Evolutionary conservation across 306 rosid genomes (phyloP), one percentile per base, ranked within the genome.

Genomic region (Vachellia pachyceras): DNA sequence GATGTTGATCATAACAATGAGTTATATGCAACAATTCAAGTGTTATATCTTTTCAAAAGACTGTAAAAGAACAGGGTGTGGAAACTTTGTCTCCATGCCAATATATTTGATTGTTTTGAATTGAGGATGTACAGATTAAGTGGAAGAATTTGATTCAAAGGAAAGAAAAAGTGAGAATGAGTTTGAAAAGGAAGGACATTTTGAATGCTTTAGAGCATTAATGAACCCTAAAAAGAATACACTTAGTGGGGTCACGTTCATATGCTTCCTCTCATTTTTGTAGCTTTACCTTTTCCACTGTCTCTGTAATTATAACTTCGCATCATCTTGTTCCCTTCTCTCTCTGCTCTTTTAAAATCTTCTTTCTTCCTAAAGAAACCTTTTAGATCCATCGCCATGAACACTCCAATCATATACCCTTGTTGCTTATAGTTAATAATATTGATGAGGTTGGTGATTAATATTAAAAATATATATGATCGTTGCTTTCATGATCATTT

Each of bases 11-110:
- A 5, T n/a, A 54, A 40, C 13, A 39, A 39, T 68, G n/a, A 15
- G 14, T 37, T 36, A 40, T 49, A 50, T 13, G 33, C 20, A 39
- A 68, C 35, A 68, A 11, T 17, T 10, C 4, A 18, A 40, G 45
- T 3, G 33, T 86, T 82, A 42, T 50, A 33, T 67, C 75, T 83
- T 85, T 86, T 42, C 85, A 85, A 87, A 90, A 90, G 94, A 80
- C 97, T 91, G 91, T 90, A 87, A 94, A 94, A 91, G 92, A 89
- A 76, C 83, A 81, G 68, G 85, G 85, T 90, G 88, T 90, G 85
- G 94, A 93, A 93, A 92, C 95, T 92, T 89, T 89, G 95, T 92
- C 97, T 88, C 86, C 90, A 87, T 85, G 80, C 86, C 86, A 49
- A 15, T 12, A 14, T 0, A 15, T 12, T 49, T 11, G 15, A 84